Evolutionary conservation across 75 land plant species (phyloP), one percentile per base, ranked within the genome.

Genomic region (Pinus albicaulis): DNA sequence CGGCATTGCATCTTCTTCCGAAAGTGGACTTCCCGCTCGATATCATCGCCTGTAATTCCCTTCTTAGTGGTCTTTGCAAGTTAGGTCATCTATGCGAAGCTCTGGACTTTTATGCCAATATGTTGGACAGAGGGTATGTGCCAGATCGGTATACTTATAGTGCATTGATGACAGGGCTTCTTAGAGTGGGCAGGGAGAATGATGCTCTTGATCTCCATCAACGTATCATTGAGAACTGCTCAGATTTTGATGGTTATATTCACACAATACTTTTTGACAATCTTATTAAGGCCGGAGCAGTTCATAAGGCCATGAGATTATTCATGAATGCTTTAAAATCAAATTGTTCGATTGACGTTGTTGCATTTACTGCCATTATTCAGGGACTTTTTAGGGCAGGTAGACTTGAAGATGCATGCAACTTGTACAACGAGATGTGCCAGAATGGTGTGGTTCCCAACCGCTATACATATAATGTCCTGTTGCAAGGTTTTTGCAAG

Each of bases 101-200:
- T 22, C 76, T 88, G 22, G 69, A 62, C 41, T 44, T 89, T 34
- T 88, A 80, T 48, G 4, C 56, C 72, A 59, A 76, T 16, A 89
- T 93, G 94, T 48, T 85, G 57, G 76, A 79, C 31, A 72, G 31
- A 23, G 91, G 89, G 12, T 79, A 84, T 73, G 72, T 58, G 44
- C 86, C 89, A 20, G 91, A 92, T 76, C 70, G 72, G 16, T 86
- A 77, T 78, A 89, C 82, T 55, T 89, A 86, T 80, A 80, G 74
- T 76, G 83, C 81, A 59, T 71, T 88, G 58, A 71, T 90, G 56
- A 44, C 53, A 55, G 77, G 72, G 8, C 71, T 85, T 4, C 86
- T 83, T 81, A 71, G 56, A 66, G 57, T 55, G 10, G 88, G 87
- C 24, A 80, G 76, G 20, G 74, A 82, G 36, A 79, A 77, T 22